phyloP scores from a whole-genome alignment of 108 stramenopile species.

The Discostella stelligeroides region DNA sequence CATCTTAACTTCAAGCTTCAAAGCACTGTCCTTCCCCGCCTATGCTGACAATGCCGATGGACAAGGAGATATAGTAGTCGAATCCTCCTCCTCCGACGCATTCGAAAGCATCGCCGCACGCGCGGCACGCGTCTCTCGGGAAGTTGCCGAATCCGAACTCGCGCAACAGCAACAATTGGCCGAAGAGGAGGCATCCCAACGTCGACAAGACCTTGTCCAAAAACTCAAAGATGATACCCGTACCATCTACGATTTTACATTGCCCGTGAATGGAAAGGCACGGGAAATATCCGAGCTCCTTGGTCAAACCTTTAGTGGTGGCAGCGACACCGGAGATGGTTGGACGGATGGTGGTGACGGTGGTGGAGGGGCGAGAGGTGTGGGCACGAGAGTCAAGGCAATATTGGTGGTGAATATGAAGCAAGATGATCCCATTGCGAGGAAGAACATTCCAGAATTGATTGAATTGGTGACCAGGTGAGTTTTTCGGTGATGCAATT shows the following conservation, averaged over 20 bases:
- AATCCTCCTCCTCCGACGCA: constrained; percentile 15
- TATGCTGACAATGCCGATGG: constrained; percentile 9
- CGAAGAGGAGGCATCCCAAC: constrained; percentile 28
- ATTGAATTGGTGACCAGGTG: constrained; percentile 74
- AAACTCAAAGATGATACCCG: constrained; percentile 52
- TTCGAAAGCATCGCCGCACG: constrained; percentile 77
- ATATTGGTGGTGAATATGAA: constrained; percentile 89
- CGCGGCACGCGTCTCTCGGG: constrained; percentile 58
- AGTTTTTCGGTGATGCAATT: constrained; percentile 25
- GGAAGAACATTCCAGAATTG: constrained; percentile 88
- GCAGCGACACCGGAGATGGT: constrained; percentile 10
- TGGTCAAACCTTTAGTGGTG: constrained; percentile 44
- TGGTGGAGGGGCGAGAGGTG: constrained; percentile 8
- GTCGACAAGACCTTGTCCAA: constrained; percentile 21
- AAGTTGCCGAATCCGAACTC: constrained; percentile 42
- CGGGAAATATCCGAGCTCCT: constrained; percentile 58
- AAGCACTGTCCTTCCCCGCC: neutral
- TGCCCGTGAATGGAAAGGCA: constrained; percentile 66
- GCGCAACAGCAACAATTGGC: constrained; percentile 1
- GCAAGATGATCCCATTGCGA: constrained; percentile 88
- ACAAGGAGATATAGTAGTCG: neutral
- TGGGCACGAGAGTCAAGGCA: constrained; percentile 63
- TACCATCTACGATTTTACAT: constrained; percentile 82
- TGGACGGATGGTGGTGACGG: constrained; percentile 47
- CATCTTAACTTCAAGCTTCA: constrained; percentile 9